phyloP scores from a whole-genome alignment of 2,329 filamentous ascomycete genomes.

The Ilyonectria robusta region DNA sequence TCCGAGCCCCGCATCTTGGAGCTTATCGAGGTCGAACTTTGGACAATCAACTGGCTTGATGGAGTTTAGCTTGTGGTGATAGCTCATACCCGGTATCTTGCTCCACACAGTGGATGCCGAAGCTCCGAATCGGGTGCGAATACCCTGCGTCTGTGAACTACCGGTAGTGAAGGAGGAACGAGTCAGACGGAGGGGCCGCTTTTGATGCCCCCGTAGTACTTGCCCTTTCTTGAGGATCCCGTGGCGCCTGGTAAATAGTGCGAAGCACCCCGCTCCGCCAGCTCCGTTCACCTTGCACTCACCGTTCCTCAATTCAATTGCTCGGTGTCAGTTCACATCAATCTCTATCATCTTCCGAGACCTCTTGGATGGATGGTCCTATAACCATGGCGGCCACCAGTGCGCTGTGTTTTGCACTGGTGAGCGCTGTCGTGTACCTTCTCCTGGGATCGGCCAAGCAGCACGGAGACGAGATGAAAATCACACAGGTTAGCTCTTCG shows the following conservation, averaged over 20 bases:
- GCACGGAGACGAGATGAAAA: slow-evolving; percentile 25
- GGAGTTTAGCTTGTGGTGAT: slow-evolving; percentile 8
- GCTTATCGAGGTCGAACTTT: slow-evolving; percentile 12
- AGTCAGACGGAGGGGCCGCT: no score
- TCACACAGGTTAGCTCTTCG: slow-evolving; percentile 33
- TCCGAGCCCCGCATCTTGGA: slow-evolving; percentile 1
- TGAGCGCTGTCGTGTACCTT: not conserved
- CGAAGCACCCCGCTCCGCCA: not conserved
- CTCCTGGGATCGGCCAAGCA: not conserved
- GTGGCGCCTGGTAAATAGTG: not conserved
- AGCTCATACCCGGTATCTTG: not conserved
- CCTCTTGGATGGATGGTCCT: not conserved
- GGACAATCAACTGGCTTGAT: slow-evolving; percentile 24
- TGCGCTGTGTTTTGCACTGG: slow-evolving; percentile 14
- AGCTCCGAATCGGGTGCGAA: slow-evolving; percentile 10
- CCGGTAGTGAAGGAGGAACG: not conserved
- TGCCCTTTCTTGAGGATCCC: not conserved
- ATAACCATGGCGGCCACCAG: not conserved
- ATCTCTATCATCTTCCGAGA: not conserved
- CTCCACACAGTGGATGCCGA: not conserved
- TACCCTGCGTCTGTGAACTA: not conserved
- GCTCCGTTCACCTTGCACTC: not conserved
- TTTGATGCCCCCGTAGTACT: no score
- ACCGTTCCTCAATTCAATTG: not conserved
- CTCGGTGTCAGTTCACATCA: not conserved